A percentile compares a stretch with the other conserved stretches of the same genome.
These are phyloP conservation scores for Diaporthe caulivora DNA, from an alignment of 2,329 filamentous ascomycete genomes.

Conservation along the genomic window DNA sequence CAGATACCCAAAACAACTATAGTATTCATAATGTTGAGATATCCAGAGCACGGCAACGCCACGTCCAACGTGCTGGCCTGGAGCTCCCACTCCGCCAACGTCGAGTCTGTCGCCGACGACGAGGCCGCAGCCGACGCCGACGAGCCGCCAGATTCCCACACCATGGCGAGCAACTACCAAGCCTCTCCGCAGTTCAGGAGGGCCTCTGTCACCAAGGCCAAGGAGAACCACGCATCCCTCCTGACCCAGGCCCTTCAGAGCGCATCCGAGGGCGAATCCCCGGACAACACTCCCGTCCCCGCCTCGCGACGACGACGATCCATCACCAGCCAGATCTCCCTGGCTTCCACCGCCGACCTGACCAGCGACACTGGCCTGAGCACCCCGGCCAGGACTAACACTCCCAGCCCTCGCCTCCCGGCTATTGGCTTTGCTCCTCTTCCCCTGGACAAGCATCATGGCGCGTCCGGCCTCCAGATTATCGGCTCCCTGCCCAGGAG, in stretches of 20 bases:
- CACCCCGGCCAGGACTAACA: conserved; percentile 88
- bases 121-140: conserved; percentile 83
- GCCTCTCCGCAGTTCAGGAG: conserved; percentile 57
- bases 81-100: conserved; percentile 57
- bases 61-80: conserved; percentile 60
- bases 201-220: conserved; percentile 59
- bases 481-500: conserved; percentile 36
- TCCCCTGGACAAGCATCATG: conserved; percentile 31
- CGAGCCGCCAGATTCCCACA: conserved; percentile 81
- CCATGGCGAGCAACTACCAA: conserved; percentile 41
- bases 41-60: conserved; percentile 51
- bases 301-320: conserved; percentile 67
- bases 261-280: conserved; percentile 69
- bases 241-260: conserved; percentile 86
- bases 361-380: conserved; percentile 96
- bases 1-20: conserved; percentile 10
- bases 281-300: conserved; percentile 53
- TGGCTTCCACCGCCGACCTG: conserved; percentile 87
- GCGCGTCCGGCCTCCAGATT: conserved; percentile 31
- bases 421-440: conserved; percentile 63
- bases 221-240: conserved; percentile 79
- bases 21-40: conserved; percentile 45
- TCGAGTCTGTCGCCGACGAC: conserved; percentile 61
- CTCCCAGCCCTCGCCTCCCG: conserved; percentile 87
- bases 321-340: conserved; percentile 83